Evolutionary conservation across 257 asterid species (phyloP), one percentile per base, ranked within the genome.

Genomic region (Nicotiana undulata): DNA sequence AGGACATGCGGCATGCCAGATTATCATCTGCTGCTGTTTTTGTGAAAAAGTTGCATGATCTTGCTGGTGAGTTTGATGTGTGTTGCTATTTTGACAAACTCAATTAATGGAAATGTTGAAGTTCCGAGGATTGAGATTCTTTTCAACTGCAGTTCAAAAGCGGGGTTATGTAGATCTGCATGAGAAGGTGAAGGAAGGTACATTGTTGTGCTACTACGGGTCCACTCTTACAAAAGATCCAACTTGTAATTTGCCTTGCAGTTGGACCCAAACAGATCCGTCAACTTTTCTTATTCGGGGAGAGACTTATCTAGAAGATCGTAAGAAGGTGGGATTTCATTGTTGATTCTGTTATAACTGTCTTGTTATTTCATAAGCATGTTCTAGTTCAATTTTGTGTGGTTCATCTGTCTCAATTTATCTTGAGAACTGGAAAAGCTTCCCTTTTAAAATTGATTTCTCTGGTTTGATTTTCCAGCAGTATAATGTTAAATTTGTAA

Each of bases 261-360:
- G 98, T 87, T 96, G 97, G 97, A 88, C 94, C 59, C 80, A 86
- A 86, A 83, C 97, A 28, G 99, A 96, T 80, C 95, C 96, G 63
- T 93, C 97, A 34, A 88, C 94, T 40, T 96, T 92, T 86, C 87
- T 93, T 81, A 92, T 96, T 56, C 98, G 98, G 80, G 99, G 99
- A 85, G 85, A 89, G 89, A 96, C 97, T 68, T 96, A 96, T 87
- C 90, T 92, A 85, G 93, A 89, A 87, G 99, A 93, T 85, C 88
- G 88, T 82, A 92, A 88, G 87, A 95, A 95, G 99, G 98, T 95
- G 84, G 59, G 61, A 49, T 49, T 46, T 74, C 61, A 49, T 74
- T 16, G 72, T 31, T 29, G 40, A 64, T 28, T 64, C 22, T 28
- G 46, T 17, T 64, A 31, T 31, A 49, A 34, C 61, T 46, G 24